A percentile compares a stretch with the other conserved stretches of the same genome.
These are phyloP conservation scores for Cutaneotrichosporon sp. DNA, from an alignment of 1,284 basidiomycete species.

Conservation along the genomic window DNA sequence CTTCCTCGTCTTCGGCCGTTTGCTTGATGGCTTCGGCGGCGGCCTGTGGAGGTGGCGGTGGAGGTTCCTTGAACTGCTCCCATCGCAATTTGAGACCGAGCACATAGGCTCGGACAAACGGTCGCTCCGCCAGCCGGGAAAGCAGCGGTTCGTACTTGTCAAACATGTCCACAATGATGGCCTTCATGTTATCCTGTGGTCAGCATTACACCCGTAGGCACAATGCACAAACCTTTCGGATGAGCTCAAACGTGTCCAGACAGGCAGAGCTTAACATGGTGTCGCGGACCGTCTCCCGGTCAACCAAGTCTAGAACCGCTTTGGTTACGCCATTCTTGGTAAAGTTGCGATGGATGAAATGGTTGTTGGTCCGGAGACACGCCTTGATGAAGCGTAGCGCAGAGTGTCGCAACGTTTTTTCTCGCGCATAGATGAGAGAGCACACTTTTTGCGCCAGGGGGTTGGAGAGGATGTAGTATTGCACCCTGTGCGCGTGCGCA, in stretches of 20 bases:
- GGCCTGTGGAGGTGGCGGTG: constrained; percentile 50
- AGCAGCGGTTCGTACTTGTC: constrained; percentile 65
- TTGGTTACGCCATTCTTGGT: constrained; percentile 78
- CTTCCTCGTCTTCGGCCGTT: constrained; percentile 63
- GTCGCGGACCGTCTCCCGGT: constrained; percentile 75
- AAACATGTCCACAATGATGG: constrained; percentile 78
- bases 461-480: constrained; percentile 80
- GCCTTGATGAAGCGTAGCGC: constrained; percentile 86
- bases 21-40: constrained; percentile 53
- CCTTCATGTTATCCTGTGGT: constrained; percentile 75
- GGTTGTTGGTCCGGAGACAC: constrained; percentile 76
- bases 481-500: constrained; percentile 83
- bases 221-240: constrained; percentile 62
- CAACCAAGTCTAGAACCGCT: constrained; percentile 74
- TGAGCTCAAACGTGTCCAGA: constrained; percentile 88
- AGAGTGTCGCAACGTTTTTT: constrained; percentile 90
- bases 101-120: constrained; percentile 36
- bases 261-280: constrained; percentile 91
- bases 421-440: constrained; percentile 70
- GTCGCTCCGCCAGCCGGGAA: constrained; percentile 57
- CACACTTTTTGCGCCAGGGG: constrained; percentile 67
- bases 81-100: constrained; percentile 65
- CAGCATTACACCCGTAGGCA: not conserved
- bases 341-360: constrained; percentile 76
- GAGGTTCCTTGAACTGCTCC: constrained; percentile 85